Percentiles rank a stretch among this genome's conserved stretches.
Evolutionary conservation across 441 rosid species (phyloP).

Genomic region (Manihot esculenta): DNA sequence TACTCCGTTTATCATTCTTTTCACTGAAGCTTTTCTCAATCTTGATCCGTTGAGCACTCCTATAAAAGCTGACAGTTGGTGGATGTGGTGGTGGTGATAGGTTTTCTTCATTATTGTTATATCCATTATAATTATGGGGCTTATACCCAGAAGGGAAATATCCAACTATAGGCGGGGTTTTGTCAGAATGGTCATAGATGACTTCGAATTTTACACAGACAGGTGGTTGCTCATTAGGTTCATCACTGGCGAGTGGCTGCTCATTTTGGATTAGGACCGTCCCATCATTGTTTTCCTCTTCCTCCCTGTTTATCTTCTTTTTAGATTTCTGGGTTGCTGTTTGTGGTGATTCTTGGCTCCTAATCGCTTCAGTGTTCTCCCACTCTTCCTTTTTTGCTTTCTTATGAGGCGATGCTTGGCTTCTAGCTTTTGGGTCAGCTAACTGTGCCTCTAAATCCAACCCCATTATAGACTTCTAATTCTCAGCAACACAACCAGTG

Average conservation of each 20-base stretch:
- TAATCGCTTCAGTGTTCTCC: neutral
- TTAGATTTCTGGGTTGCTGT: slow-evolving; percentile 25
- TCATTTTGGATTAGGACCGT: slow-evolving; percentile 11
- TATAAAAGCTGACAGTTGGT: slow-evolving; percentile 50
- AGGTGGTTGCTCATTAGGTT: neutral
- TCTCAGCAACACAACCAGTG: neutral
- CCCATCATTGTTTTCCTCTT: slow-evolving; percentile 18
- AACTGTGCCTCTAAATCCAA: neutral
- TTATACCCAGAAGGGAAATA: slow-evolving; percentile 76
- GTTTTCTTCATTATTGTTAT: slow-evolving; percentile 4
- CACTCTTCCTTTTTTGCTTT: slow-evolving; percentile 34
- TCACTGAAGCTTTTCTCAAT: slow-evolving; percentile 20
- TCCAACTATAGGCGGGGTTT: slow-evolving; percentile 59
- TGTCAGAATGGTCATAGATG: slow-evolving; percentile 43
- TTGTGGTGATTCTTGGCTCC: slow-evolving; percentile 17
- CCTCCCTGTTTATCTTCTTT: slow-evolving; percentile 34
- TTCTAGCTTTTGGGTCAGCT: neutral
- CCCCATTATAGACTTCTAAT: neutral
- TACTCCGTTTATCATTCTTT: slow-evolving; percentile 32
- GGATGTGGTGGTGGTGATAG: neutral
- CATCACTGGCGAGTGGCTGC: neutral
- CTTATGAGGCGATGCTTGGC: slow-evolving; percentile 21
- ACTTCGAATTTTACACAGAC: slow-evolving; percentile 36
- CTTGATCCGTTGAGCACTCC: slow-evolving; percentile 37
- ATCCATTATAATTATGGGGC: slow-evolving; percentile 26